Evolutionary conservation across 441 rosid genomes (phyloP).

Genomic region (Eutrema salsugineum): DNA sequence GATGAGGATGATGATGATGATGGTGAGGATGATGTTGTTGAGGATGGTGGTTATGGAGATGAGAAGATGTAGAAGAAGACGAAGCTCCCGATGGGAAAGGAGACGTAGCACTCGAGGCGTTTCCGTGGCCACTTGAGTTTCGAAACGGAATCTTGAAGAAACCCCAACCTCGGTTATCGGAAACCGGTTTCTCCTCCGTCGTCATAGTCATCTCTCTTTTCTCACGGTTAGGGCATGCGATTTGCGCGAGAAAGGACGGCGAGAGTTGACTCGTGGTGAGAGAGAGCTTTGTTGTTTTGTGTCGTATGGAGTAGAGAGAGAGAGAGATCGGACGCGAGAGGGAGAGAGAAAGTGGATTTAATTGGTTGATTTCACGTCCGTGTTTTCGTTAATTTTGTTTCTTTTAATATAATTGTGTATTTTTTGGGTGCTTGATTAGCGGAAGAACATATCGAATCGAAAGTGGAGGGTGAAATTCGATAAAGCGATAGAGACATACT

Average conservation of each 20-base stretch:
- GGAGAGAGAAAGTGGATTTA: conserved; percentile 25
- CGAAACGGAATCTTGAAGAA: conserved; percentile 79
- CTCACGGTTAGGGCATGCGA: conserved; percentile 1
- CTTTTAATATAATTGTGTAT: not conserved
- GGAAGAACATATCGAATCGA: conserved; percentile 11
- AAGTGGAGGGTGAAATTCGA: not conserved
- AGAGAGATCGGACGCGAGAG: conserved; percentile 31
- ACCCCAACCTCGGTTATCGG: conserved; percentile 77
- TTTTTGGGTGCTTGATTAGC: conserved; percentile 14
- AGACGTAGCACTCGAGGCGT: conserved; percentile 21
- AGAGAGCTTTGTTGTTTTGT: not conserved
- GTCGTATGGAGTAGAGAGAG: not conserved
- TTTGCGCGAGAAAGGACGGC: conserved; percentile 8
- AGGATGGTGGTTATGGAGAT: conserved; percentile 31
- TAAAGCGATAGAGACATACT: conserved; percentile 2
- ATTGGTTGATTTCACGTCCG: conserved; percentile 33
- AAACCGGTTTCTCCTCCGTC: conserved; percentile 49
- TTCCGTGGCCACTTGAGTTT: conserved; percentile 35
- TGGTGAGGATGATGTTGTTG: conserved; percentile 14
- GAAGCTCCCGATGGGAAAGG: conserved; percentile 39
- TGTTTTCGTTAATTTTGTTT: not conserved
- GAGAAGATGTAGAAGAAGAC: conserved; percentile 37
- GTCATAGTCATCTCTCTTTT: conserved; percentile 54
- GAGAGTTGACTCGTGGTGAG: conserved; percentile 17
- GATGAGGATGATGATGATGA: conserved; percentile 24